phyloP scores from a whole-genome alignment of 1,139 yeast species.

The Meyerozyma athensensis region DNA sequence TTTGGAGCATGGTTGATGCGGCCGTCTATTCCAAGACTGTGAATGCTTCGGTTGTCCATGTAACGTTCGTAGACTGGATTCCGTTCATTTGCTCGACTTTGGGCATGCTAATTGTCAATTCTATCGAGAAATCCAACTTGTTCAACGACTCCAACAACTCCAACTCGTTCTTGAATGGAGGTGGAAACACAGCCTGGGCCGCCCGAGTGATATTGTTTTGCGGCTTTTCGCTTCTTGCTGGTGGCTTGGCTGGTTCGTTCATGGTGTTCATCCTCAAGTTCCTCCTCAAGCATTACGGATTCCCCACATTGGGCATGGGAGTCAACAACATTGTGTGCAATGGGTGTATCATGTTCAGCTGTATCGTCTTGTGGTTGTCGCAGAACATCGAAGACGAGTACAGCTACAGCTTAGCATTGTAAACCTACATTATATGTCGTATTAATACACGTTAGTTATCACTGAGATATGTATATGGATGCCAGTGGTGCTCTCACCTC shows the following conservation, averaged over 20 bases:
- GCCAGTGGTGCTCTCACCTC: no score
- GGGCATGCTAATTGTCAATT: slow-evolving; percentile 89
- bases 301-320: slow-evolving; percentile 95
- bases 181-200: slow-evolving; percentile 73
- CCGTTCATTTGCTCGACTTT: slow-evolving; percentile 84
- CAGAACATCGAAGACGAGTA: slow-evolving; percentile 95
- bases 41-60: slow-evolving; percentile 82
- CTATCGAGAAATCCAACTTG: slow-evolving; percentile 81
- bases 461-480: no score
- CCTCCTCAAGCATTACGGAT: slow-evolving; percentile 66
- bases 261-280: slow-evolving; percentile 84
- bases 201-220: slow-evolving; percentile 84
- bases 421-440: slow-evolving; percentile 8
- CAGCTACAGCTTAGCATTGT: slow-evolving; percentile 82
- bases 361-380: slow-evolving; percentile 84
- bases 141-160: slow-evolving; percentile 48
- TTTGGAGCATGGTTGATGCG: slow-evolving; percentile 87
- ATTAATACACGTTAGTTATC: neutral
- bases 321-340: slow-evolving; percentile 82
- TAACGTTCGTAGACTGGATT: slow-evolving; percentile 91
- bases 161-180: slow-evolving; percentile 34
- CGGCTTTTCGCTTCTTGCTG: slow-evolving; percentile 90
- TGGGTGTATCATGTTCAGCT: slow-evolving; percentile 77
- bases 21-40: slow-evolving; percentile 80
- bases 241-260: slow-evolving; percentile 90